A percentile compares a stretch with the other conserved stretches of the same genome.
phyloP scores from a whole-genome alignment of 805 yeast genomes.

The Sporopachydermia lactativora region DNA sequence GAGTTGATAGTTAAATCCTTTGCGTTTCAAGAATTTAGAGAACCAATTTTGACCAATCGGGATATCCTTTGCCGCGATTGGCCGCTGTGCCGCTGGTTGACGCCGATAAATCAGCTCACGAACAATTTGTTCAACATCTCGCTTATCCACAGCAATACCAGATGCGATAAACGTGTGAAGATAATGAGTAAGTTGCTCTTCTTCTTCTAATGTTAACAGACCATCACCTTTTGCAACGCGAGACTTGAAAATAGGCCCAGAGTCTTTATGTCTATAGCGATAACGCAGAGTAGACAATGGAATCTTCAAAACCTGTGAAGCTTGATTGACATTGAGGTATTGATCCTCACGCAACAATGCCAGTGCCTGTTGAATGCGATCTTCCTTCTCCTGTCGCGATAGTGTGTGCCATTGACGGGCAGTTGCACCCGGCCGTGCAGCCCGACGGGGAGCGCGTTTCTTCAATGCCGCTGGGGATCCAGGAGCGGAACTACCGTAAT shows the following conservation, averaged over 20 bases:
- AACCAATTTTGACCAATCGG: conserved; percentile 1
- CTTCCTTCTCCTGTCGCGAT: background rate
- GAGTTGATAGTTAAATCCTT: background rate
- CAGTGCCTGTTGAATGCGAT: background rate
- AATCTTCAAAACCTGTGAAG: background rate
- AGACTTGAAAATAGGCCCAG: background rate
- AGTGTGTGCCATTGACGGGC: background rate
- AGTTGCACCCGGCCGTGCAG: too few species aligned
- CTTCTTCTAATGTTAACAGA: background rate
- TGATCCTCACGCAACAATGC: background rate
- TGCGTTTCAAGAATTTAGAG: background rate
- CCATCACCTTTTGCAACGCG: background rate
- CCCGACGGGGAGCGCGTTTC: too few species aligned
- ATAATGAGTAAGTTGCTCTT: background rate
- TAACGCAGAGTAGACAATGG: background rate
- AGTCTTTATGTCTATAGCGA: conserved; percentile 1
- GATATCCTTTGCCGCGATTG: background rate
- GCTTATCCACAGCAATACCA: background rate
- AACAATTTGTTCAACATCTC: background rate
- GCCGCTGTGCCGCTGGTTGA: too few species aligned
- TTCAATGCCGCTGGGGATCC: too few species aligned
- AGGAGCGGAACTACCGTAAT: too few species aligned
- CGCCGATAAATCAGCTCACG: too few species aligned
- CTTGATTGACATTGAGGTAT: conserved; percentile 1
- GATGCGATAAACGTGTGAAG: background rate